Base-by-base conservation (phyloP, 768 basidiomycete species). In the Termitomyces sp. region DNA sequence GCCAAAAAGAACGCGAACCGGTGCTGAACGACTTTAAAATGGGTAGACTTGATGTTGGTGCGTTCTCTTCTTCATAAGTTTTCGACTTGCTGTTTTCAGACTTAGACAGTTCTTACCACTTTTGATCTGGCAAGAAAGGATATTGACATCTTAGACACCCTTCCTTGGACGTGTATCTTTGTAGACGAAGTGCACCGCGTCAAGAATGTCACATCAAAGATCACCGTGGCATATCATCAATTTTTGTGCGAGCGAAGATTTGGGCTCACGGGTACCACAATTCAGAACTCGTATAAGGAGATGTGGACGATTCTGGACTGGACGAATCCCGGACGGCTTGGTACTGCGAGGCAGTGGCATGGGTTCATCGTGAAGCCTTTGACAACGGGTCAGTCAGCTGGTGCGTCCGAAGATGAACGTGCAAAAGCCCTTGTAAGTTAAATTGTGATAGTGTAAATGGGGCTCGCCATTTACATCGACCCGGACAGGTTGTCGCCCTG, bases 231-330 rank as follows among this genome's bases (percentile, higher is more conserved):
- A 0, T 85, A 87, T 58, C 84, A 88, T 63, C 82, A 78, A 52
- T 91, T 97, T 64, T 48, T 69, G 0, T 93, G 90, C 66, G 63
- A 61, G 30, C 70, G 75, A 16, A 86, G 95, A 3, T 93, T 96
- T 64, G 96, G 93, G 0, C 75, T 98, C 46, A 97, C 94, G 0
- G 94, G 91, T 20, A 86, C 88, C 16, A 76, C 81, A 30, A 77
- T 80, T 36, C 96, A 98, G 66, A 99, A 98, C 64, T 82, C 85
- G 0, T 94, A 95, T 66, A 80, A 83, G 44, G 96, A 98, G 69
- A 76, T 98, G 63, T 95, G 93, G 90, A 90, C 92, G 1, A 85
- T 99, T 35, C 73, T 98, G 33, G 85, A 96, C 66, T 98, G 93
- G 90, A 88, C 88, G n/a, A 89, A 87, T 59, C 93, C 94, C 0